Evolutionary conservation across 257 asterid genomes (phyloP).

Genomic region (Mitragyna speciosa): DNA sequence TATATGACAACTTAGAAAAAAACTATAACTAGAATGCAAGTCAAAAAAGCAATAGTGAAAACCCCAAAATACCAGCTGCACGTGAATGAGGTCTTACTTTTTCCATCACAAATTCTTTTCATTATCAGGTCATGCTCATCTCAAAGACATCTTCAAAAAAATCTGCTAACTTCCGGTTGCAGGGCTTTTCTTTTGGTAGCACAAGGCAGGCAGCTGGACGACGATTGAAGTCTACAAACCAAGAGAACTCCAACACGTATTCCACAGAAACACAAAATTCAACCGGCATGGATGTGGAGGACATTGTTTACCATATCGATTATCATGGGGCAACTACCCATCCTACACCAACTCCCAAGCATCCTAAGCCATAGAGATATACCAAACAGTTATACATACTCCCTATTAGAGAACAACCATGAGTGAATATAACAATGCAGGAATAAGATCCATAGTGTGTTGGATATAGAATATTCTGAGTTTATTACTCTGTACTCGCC

Average conservation of each 20-base stretch:
- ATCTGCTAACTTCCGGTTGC: background rate
- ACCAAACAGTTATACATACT: background rate
- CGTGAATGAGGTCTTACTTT: no score
- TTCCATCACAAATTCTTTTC: background rate
- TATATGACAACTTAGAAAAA: background rate
- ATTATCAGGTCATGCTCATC: background rate
- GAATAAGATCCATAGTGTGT: conserved; percentile 13
- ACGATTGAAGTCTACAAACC: conserved; percentile 5
- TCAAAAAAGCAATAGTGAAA: background rate
- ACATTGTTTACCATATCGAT: conserved; percentile 24
- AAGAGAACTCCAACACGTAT: conserved; percentile 1
- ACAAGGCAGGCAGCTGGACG: conserved; percentile 10
- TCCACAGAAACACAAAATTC: conserved; percentile 12
- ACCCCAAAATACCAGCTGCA: background rate
- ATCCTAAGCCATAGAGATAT: conserved; percentile 19
- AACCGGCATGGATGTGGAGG: conserved; percentile 19
- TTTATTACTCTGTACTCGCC: background rate
- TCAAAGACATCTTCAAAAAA: background rate
- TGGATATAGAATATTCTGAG: conserved; percentile 5
- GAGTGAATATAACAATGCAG: background rate
- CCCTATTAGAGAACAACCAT: background rate
- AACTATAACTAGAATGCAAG: background rate
- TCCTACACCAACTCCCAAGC: conserved; percentile 31
- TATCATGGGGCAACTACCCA: conserved; percentile 32
- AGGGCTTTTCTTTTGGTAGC: conserved; percentile 1